Evolutionary conservation across 768 basidiomycete genomes (phyloP).

Genomic region (Crucibulum laeve): DNA sequence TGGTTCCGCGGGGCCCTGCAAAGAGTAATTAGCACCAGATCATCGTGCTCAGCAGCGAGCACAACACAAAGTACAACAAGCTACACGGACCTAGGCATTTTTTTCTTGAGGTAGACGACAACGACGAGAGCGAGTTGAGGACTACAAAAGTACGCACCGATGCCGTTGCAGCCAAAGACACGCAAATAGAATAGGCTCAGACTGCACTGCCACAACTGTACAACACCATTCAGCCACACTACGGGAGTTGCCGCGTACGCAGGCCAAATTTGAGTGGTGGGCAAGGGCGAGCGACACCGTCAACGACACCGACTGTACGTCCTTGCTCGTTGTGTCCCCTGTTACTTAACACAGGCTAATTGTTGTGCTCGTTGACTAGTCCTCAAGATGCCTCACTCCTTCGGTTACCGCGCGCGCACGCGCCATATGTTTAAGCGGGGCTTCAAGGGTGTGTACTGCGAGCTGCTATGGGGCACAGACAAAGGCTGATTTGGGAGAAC

Average conservation of each 20-base stretch:
- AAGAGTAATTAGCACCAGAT: conserved; percentile 2
- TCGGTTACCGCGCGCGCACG: conserved; percentile 99
- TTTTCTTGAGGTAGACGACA: conserved; percentile 58
- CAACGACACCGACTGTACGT: conserved; percentile 42
- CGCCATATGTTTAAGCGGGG: conserved; percentile 99
- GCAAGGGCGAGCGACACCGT: conserved; percentile 34
- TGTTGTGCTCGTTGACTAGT: conserved; percentile 20
- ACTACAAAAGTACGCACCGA: conserved; percentile 14
- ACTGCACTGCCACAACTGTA: conserved; percentile 52
- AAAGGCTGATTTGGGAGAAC: conserved; percentile 8
- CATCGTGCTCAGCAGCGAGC: too few species aligned
- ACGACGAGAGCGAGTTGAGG: conserved; percentile 18
- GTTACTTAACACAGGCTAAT: background rate
- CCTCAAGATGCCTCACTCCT: conserved; percentile 98
- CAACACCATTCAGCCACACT: conserved; percentile 56
- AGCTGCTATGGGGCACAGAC: conserved; percentile 7
- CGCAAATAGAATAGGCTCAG: conserved; percentile 32
- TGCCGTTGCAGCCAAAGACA: conserved; percentile 24
- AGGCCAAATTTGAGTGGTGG: too few species aligned
- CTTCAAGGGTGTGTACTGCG: conserved; percentile 79
- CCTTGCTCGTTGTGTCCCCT: conserved; percentile 19
- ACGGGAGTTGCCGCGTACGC: conserved; percentile 48
- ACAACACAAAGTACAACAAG: conserved; percentile 25
- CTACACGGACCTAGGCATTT: conserved; percentile 76
- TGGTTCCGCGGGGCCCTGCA: conserved; percentile 87